These are phyloP conservation scores for Hondaea fermentalgiana DNA, from an alignment of 108 stramenopile genomes.

Conservation along the genomic window DNA sequence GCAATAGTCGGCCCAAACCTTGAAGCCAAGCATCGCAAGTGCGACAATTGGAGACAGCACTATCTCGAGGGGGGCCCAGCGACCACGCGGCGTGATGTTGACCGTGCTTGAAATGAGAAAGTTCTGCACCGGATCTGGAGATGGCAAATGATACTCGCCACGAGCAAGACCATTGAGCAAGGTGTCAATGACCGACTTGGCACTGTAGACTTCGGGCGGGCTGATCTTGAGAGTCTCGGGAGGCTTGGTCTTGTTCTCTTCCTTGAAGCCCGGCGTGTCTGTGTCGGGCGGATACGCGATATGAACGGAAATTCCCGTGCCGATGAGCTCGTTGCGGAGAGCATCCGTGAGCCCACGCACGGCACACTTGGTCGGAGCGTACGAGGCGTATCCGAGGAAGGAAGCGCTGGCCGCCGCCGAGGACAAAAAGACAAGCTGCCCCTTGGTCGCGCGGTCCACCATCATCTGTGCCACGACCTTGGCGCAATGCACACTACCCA, in stretches of 20 bases:
- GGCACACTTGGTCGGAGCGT: conserved; percentile 73
- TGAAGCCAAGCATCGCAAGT: background rate
- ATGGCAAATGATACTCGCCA: background rate
- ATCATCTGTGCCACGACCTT: background rate
- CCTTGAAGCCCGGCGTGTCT: conserved; percentile 85
- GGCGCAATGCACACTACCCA: background rate
- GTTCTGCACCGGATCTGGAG: background rate
- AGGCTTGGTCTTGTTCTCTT: conserved; percentile 65
- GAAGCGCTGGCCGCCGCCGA: background rate
- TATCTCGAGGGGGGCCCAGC: background rate
- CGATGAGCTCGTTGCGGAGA: conserved; percentile 59
- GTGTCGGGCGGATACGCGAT: conserved; percentile 91
- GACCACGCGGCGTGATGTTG: background rate
- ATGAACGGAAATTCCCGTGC: conserved; percentile 45
- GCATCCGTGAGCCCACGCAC: conserved; percentile 68
- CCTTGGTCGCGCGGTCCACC: background rate
- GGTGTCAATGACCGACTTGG: background rate
- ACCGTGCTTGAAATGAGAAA: background rate
- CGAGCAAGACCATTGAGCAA: background rate
- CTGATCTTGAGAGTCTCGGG: conserved; percentile 39
- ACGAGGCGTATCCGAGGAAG: conserved; percentile 72
- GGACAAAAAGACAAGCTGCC: background rate
- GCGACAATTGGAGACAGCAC: background rate
- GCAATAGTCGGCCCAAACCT: background rate
- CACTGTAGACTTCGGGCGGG: background rate